Conservation (phyloP, 306 rosid species). For the Ammopiptanthus mongolicus region DNA sequence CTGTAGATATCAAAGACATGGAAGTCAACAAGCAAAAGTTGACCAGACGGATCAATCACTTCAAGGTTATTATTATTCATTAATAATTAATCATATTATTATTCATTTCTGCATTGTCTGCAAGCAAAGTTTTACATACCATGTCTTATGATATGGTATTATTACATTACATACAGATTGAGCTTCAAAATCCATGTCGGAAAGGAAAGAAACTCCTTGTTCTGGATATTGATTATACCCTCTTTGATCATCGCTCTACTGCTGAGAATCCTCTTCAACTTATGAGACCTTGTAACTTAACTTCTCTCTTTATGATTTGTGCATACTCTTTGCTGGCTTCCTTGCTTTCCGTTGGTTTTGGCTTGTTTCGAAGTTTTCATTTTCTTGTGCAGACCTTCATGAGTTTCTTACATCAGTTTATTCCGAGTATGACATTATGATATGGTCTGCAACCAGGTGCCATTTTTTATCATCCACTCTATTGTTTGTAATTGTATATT, state of each 20-base stretch:
- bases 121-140: not conserved
- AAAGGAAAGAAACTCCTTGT: conserved; percentile 91
- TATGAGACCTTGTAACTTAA: conserved; percentile 80
- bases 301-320: not conserved
- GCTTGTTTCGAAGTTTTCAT: not conserved
- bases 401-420: conserved; percentile 89
- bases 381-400: conserved; percentile 66
- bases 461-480: conserved; percentile 18
- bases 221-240: conserved; percentile 91
- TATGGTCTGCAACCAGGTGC: conserved; percentile 98
- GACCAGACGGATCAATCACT: conserved; percentile 56
- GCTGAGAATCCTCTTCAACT: conserved; percentile 96
- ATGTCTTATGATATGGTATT: not conserved
- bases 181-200: conserved; percentile 75
- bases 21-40: conserved; percentile 64
- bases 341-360: not conserved
- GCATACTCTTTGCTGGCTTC: not conserved
- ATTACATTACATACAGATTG: conserved; percentile 38
- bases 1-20: conserved; percentile 69
- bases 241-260: conserved; percentile 90
- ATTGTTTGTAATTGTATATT: not conserved
- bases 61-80: conserved; percentile 37
- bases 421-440: conserved; percentile 86
- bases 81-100: too few species aligned
- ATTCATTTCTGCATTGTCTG: not conserved